Evolutionary conservation across 768 basidiomycete species (phyloP).

Genomic region (Boletales sp.): DNA sequence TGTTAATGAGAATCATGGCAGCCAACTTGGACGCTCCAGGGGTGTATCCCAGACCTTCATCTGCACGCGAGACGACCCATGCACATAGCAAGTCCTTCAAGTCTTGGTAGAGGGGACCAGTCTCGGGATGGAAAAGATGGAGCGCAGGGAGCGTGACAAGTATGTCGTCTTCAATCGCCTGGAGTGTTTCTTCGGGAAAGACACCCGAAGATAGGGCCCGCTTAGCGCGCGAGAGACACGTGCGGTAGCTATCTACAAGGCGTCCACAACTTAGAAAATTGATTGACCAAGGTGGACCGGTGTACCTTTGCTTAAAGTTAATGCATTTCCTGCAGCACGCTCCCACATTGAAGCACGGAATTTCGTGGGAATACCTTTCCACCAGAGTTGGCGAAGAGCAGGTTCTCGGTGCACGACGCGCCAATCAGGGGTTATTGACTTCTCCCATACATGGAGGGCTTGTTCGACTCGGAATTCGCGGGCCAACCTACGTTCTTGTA

Average conservation of each 20-base stretch:
- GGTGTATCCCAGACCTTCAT: slow-evolving; percentile 77
- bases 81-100: slow-evolving; percentile 82
- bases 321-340: slow-evolving; percentile 76
- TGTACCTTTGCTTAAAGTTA: slow-evolving; percentile 79
- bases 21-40: slow-evolving; percentile 69
- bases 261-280: not conserved
- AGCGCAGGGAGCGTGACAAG: slow-evolving; percentile 67
- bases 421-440: slow-evolving; percentile 81
- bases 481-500: slow-evolving; percentile 57
- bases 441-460: slow-evolving; percentile 72
- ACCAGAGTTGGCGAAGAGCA: slow-evolving; percentile 72
- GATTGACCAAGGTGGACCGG: slow-evolving; percentile 1
- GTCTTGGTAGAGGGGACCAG: slow-evolving; percentile 78
- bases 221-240: slow-evolving; percentile 69
- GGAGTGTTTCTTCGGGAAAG: slow-evolving; percentile 63
- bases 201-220: slow-evolving; percentile 60
- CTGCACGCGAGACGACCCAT: slow-evolving; percentile 83
- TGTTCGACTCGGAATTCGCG: slow-evolving; percentile 70
- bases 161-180: slow-evolving; percentile 73
- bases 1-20: slow-evolving; percentile 83
- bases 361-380: slow-evolving; percentile 84
- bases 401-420: slow-evolving; percentile 65
- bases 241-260: slow-evolving; percentile 58
- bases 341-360: slow-evolving; percentile 81
- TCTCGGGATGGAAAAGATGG: slow-evolving; percentile 75